Base-by-base conservation (phyloP, 345 rosid genomes). In the Garcia nutans region DNA sequence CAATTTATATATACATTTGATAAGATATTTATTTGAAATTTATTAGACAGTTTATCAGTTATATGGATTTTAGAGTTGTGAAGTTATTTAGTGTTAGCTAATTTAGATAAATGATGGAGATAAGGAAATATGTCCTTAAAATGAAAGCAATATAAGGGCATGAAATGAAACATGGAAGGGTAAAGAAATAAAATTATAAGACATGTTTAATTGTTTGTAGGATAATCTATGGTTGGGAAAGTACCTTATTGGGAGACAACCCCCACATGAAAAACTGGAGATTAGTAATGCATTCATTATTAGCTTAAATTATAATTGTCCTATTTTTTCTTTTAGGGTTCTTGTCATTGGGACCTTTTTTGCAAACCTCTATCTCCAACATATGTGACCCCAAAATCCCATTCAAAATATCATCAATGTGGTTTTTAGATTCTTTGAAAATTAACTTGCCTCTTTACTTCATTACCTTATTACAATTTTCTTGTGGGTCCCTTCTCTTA, bases 121-220 rank as follows among this genome's bases (percentile, higher is more conserved):
- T 17, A n/a, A 54, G 77, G 77, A 86, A 54, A 74, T 77, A 79
- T 83, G 88, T 52, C 75, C 61, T 78, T n/a, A 23, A 69, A 76
- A 57, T 12, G 12, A 71, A 76, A 82, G 73, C 82, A 78, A 52
- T 2, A 52, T 11, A 52, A 22, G 11, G 68, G n/a, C 54, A 76
- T 5, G 20, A 47, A 33, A 44, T 70, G 74, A 42, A 72, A 13
- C 49, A 15, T 0, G 23, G 57, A 68, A 49, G 52, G 57, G 63
- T 41, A 49, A 26, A 15, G 33, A 65, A 37, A 37, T 37, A 5
- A 3, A 3, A 5, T 6, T 37, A 37, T 37, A 37, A 37, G 41
- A 37, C 41, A 37, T 37, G 41, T 37, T 28, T 28, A 28, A 28
- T 28, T 28, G 31, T 28, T 37, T 37, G 5, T 3, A 6, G 41